phyloP scores from a whole-genome alignment of 176 grass and related monocot genomes.

The Neostapfia colusana region DNA sequence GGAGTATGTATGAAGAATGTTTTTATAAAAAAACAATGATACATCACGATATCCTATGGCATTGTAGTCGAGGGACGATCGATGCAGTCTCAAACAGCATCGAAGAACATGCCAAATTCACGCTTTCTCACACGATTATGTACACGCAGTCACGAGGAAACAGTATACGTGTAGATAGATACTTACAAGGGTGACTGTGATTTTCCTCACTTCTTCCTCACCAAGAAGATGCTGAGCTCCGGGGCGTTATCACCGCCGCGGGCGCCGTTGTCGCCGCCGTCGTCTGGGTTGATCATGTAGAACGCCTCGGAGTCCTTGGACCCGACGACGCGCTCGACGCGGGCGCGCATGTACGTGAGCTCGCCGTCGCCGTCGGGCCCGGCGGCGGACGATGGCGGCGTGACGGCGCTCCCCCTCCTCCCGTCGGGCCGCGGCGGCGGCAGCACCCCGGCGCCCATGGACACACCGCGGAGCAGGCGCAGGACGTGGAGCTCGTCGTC shows the following conservation, averaged over 20 bases:
- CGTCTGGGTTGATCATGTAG: constrained; percentile 91
- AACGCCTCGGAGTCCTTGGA: constrained; percentile 89
- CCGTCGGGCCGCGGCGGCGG: constrained; percentile 53
- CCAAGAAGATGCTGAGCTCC: constrained; percentile 83
- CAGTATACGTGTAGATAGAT: neutral
- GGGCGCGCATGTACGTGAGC: constrained; percentile 86
- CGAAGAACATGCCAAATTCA: neutral
- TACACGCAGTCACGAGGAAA: neutral
- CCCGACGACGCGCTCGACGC: constrained; percentile 84
- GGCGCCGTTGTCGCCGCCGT: neutral
- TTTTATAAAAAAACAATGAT: too few species aligned
- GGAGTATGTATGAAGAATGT: too few species aligned
- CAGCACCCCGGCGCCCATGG: constrained; percentile 88
- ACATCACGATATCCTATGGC: too few species aligned
- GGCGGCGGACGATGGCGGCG: constrained; percentile 11
- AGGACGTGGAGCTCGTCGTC: constrained; percentile 77
- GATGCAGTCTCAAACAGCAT: neutral
- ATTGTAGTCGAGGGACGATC: neutral
- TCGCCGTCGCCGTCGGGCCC: constrained; percentile 52
- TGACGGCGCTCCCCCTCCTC: neutral
- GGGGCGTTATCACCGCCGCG: constrained; percentile 37
- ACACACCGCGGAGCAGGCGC: constrained; percentile 73
- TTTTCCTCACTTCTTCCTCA: constrained; percentile 66
- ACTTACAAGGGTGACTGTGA: neutral
- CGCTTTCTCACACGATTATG: neutral